Evolutionary conservation across 2,329 filamentous ascomycete genomes (phyloP).

Genomic region (Microthyrium microscopicum): DNA sequence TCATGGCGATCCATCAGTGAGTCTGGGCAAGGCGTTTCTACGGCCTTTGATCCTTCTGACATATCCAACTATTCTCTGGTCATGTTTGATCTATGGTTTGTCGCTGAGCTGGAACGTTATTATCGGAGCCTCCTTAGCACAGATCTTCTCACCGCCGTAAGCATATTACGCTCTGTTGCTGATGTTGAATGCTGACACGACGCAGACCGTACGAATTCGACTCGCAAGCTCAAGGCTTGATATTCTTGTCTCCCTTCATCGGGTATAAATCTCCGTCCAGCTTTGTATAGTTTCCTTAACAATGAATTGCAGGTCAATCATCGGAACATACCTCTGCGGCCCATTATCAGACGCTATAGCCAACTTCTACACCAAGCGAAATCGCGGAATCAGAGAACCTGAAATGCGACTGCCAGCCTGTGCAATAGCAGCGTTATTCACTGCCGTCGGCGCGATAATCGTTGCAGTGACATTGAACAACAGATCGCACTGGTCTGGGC

Average conservation of each 20-base stretch:
- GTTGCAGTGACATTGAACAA: constrained; percentile 29
- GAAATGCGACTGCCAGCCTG: constrained; percentile 27
- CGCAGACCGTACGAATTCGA: constrained; percentile 12
- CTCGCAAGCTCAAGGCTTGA: constrained; percentile 13
- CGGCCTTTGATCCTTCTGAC: constrained; percentile 11
- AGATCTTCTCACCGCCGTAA: constrained; percentile 14
- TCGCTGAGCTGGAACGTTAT: constrained; percentile 17
- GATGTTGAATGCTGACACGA: background rate
- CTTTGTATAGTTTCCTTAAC: too few relatives aligned
- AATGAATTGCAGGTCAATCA: too few relatives aligned
- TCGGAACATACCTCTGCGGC: constrained; percentile 13
- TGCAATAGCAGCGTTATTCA: constrained; percentile 24
- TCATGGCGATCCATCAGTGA: constrained; percentile 12
- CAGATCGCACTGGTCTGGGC: constrained; percentile 24
- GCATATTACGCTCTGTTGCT: background rate
- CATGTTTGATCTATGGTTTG: constrained; percentile 14
- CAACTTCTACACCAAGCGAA: constrained; percentile 12
- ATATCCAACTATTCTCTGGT: constrained; percentile 15
- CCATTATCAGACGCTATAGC: constrained; percentile 11
- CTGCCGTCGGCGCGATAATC: constrained; percentile 25
- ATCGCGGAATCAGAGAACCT: constrained; percentile 28
- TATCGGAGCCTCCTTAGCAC: constrained; percentile 13
- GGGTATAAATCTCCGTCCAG: too few relatives aligned
- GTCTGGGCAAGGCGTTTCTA: constrained; percentile 11
- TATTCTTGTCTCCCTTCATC: constrained; percentile 13